Conservation (phyloP, 1,139 yeast genomes). For the Eremothecium coryli region DNA sequence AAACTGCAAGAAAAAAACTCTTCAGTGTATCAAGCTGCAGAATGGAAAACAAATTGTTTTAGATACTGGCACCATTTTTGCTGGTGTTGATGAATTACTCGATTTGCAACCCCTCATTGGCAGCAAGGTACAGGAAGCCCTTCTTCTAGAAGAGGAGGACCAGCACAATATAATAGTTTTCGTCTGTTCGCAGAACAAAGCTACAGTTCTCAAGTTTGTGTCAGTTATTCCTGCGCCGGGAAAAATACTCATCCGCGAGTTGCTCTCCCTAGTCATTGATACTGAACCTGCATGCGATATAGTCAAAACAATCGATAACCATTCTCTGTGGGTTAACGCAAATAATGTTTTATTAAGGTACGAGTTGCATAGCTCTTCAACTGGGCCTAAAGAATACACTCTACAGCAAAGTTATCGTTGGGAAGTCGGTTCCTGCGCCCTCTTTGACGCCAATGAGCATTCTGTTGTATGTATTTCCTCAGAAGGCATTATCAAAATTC, state of each 20-base stretch:
- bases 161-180: background rate
- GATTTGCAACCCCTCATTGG: background rate
- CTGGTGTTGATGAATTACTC: background rate
- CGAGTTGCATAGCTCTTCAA: background rate
- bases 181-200: background rate
- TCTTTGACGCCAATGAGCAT: background rate
- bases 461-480: background rate
- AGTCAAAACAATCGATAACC: background rate
- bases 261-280: background rate
- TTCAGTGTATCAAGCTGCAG: constrained; percentile 23
- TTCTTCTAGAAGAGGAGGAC: background rate
- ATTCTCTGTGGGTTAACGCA: background rate
- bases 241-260: background rate
- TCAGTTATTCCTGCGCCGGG: constrained; percentile 2
- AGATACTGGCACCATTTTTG: background rate
- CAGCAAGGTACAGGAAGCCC: background rate
- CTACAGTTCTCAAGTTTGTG: background rate
- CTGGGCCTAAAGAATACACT: background rate
- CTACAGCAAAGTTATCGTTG: background rate
- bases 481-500: background rate
- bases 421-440: background rate
- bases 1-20: constrained; percentile 16
- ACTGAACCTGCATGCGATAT: background rate
- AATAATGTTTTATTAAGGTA: background rate
- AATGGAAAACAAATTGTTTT: constrained; percentile 17